Conservation (phyloP, 2,329 filamentous ascomycete genomes). For the Podosphaera fusca region DNA sequence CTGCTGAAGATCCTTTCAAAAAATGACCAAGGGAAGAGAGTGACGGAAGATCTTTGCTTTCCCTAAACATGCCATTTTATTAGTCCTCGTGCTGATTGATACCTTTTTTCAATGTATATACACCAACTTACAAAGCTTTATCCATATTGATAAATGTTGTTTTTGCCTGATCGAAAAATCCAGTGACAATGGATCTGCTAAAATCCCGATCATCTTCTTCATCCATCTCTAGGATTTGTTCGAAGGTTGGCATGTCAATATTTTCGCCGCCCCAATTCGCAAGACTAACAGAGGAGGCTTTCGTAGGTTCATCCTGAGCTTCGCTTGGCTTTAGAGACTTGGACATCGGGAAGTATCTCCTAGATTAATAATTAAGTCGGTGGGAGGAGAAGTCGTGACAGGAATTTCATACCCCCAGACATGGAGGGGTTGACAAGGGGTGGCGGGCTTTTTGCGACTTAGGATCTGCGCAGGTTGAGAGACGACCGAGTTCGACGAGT, state of each 20-base stretch:
- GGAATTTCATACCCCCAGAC: not conserved
- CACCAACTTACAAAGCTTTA: conserved; percentile 44
- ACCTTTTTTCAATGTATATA: not conserved
- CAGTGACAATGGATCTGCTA: conserved; percentile 66
- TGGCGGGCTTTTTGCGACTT: not conserved
- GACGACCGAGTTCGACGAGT: not conserved
- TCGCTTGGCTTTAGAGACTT: not conserved
- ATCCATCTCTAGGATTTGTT: conserved; percentile 96
- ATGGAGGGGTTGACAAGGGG: not conserved
- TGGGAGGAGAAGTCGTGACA: too few species aligned
- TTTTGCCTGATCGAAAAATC: conserved; percentile 82
- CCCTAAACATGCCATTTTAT: conserved; percentile 23
- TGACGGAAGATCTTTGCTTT: conserved; percentile 41
- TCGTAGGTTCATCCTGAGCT: not conserved
- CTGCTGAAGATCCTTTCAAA: conserved; percentile 90
- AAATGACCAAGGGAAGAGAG: conserved; percentile 81
- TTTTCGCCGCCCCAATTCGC: conserved; percentile 28
- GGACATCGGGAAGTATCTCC: not conserved
- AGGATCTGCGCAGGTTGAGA: not conserved
- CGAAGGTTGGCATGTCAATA: conserved; percentile 63
- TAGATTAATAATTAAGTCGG: not conserved
- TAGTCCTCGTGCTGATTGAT: not conserved
- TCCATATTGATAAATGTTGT: conserved; percentile 76
- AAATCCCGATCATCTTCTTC: conserved; percentile 68
- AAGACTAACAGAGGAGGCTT: not conserved